Evolutionary conservation across 2,329 filamentous ascomycete genomes (phyloP).

Genomic region (Colletotrichum tropicicola): DNA sequence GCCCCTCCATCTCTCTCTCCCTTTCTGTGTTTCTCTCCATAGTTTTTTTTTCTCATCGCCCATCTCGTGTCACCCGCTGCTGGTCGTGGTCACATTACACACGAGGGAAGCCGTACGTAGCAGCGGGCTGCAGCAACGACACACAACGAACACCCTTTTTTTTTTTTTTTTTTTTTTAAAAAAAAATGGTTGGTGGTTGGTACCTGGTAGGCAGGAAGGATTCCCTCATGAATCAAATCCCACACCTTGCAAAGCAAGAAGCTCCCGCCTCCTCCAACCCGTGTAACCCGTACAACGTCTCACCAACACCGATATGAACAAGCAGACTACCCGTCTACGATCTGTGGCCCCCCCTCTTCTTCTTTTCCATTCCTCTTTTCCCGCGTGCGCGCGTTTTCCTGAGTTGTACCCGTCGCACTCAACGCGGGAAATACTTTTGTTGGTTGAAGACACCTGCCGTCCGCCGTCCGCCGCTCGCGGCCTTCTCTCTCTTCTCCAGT

Average conservation of each 20-base stretch:
- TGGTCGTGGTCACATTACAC: background rate
- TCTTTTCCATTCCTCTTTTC: background rate
- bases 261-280: background rate
- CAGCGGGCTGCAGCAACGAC: background rate
- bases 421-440: too few relatives aligned
- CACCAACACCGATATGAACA: conserved; percentile 29
- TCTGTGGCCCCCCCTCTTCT: background rate
- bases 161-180: background rate
- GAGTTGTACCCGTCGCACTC: background rate
- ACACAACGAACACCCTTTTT: too few relatives aligned
- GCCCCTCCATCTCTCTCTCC: too few relatives aligned
- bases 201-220: too few relatives aligned
- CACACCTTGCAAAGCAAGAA: background rate
- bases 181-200: background rate
- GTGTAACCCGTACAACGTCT: conserved; percentile 10
- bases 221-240: background rate
- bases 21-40: too few relatives aligned
- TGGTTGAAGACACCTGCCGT: too few relatives aligned
- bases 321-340: conserved; percentile 30
- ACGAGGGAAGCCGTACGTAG: background rate
- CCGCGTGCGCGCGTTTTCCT: background rate
- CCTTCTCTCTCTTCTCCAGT: too few relatives aligned
- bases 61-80: background rate
- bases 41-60: too few relatives aligned
- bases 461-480: too few relatives aligned